Conservation (phyloP, 768 basidiomycete genomes). For the Basidioascus undulatus region DNA sequence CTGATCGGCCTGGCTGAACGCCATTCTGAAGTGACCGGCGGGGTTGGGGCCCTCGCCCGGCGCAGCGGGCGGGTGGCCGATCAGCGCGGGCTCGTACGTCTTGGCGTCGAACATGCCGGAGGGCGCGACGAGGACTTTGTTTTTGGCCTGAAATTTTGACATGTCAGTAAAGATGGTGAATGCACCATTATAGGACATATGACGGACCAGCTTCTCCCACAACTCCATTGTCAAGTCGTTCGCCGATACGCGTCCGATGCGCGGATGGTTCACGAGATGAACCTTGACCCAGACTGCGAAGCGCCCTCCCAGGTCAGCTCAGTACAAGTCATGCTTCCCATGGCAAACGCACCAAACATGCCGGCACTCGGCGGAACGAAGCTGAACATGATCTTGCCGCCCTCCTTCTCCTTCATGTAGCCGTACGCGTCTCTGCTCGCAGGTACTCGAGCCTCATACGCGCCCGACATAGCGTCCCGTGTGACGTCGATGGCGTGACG, state of each 20-base stretch:
- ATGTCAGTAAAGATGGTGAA: no score
- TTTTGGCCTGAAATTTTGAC: no score
- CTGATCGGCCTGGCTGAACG: conserved; percentile 3
- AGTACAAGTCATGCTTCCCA: background rate
- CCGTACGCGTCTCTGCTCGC: conserved; percentile 24
- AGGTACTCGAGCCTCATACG: conserved; percentile 23
- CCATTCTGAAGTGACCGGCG: conserved; percentile 7
- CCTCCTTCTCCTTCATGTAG: conserved; percentile 24
- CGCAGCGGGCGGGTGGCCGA: background rate
- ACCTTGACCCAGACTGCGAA: conserved; percentile 30
- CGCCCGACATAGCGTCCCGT: conserved; percentile 17
- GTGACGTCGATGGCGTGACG: conserved; percentile 32
- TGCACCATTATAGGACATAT: background rate
- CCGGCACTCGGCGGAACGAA: conserved; percentile 57
- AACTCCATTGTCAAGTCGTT: conserved; percentile 29
- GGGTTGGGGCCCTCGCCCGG: background rate
- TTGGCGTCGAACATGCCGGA: conserved; percentile 25
- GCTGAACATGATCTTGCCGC: conserved; percentile 26
- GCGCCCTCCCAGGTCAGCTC: background rate
- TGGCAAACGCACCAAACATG: conserved; percentile 42
- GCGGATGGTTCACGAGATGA: conserved; percentile 34
- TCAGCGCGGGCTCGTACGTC: conserved; percentile 4
- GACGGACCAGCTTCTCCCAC: conserved; percentile 28
- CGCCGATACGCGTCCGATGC: conserved; percentile 18
- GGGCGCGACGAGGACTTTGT: conserved; percentile 38